phyloP scores from a whole-genome alignment of 768 basidiomycete genomes.

The Pleurotus salmoneostramineus region DNA sequence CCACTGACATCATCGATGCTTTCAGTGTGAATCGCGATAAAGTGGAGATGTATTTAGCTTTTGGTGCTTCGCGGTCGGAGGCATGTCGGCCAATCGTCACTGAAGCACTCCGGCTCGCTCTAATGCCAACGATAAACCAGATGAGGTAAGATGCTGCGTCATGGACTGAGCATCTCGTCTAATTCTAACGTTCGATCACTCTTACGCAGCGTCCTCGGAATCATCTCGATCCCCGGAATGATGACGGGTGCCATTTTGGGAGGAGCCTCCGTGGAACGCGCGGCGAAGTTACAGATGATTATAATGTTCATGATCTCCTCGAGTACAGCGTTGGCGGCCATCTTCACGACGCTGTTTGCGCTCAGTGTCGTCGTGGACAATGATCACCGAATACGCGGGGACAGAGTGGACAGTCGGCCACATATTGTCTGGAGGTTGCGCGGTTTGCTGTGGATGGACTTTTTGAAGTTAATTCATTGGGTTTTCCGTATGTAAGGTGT shows the following conservation, averaged over 20 bases:
- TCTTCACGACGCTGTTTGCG: slow-evolving; percentile 57
- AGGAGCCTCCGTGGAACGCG: slow-evolving; percentile 80
- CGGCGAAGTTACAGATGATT: slow-evolving; percentile 85
- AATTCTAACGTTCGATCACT: background rate
- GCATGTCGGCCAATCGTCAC: slow-evolving; percentile 77
- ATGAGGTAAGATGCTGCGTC: slow-evolving; percentile 56
- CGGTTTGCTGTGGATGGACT: slow-evolving; percentile 12
- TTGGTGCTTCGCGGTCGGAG: slow-evolving; percentile 81
- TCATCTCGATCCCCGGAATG: slow-evolving; percentile 82
- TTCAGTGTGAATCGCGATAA: slow-evolving; percentile 78
- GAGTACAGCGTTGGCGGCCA: slow-evolving; percentile 66
- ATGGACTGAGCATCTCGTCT: background rate
- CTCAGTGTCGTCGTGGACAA: slow-evolving; percentile 63
- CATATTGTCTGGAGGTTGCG: slow-evolving; percentile 20
- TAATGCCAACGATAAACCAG: slow-evolving; percentile 80
- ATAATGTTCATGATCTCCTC: slow-evolving; percentile 94
- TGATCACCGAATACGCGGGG: slow-evolving; percentile 62
- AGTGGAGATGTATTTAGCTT: slow-evolving; percentile 81
- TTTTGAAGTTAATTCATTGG: background rate
- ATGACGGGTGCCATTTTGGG: slow-evolving; percentile 92
- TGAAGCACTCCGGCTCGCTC: slow-evolving; percentile 72
- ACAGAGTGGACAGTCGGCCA: slow-evolving; percentile 47
- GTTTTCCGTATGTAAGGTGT: background rate
- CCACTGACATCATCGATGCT: background rate
- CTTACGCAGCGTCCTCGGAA: slow-evolving; percentile 57